Conservation (phyloP, 2,329 filamentous ascomycete genomes). For the Calonectria montana region DNA sequence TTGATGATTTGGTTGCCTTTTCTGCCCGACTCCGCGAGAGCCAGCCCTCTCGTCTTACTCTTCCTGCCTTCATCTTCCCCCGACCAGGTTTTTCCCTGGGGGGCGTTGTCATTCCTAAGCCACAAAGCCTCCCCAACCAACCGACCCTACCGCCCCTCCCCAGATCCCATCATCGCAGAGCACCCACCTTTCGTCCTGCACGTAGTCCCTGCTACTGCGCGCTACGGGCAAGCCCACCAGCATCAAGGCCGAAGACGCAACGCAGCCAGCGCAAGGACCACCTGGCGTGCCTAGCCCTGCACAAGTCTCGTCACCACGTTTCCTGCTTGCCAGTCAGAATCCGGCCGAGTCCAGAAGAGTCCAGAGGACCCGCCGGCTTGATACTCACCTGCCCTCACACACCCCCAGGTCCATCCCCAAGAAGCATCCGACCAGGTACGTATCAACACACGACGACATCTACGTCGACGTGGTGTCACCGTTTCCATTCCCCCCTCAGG, state of each 20-base stretch:
- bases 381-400: background rate
- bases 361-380: background rate
- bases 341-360: slow-evolving; percentile 3
- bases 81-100: background rate
- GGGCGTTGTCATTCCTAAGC: slow-evolving; percentile 1
- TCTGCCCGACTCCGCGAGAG: background rate
- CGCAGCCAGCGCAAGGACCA: background rate
- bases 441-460: slow-evolving; percentile 9
- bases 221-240: background rate
- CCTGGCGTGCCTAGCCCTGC: background rate
- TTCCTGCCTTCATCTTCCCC: background rate
- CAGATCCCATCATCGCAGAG: slow-evolving; percentile 14
- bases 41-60: background rate
- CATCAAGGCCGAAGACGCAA: slow-evolving; percentile 12
- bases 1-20: background rate
- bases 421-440: background rate
- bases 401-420: background rate
- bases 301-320: slow-evolving; percentile 10
- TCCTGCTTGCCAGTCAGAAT: slow-evolving; percentile 4
- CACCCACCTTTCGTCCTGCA: slow-evolving; percentile 8
- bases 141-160: slow-evolving; percentile 11
- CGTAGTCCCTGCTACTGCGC: background rate
- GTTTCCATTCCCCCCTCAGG: slow-evolving; percentile 6
- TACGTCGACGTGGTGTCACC: slow-evolving; percentile 21
- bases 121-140: slow-evolving; percentile 1